phyloP scores from a whole-genome alignment of 306 rosid genomes.

The Quercus variabilis region DNA sequence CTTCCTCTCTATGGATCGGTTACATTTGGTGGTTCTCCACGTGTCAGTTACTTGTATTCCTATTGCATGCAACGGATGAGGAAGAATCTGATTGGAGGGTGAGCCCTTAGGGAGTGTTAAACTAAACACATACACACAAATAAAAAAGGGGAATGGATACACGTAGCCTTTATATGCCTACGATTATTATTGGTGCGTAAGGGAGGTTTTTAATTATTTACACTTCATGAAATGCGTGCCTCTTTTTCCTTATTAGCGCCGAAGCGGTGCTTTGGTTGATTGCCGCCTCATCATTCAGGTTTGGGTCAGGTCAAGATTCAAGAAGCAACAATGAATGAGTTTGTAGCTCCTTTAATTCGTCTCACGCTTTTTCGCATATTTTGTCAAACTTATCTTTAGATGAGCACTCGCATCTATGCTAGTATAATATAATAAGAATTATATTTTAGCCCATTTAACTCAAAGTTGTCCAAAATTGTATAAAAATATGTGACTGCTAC shows the following conservation, averaged over 20 bases:
- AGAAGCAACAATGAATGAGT: too few relatives aligned
- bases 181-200: neutral
- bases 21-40: slow-evolving; percentile 37
- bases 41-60: slow-evolving; percentile 1
- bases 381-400: too few relatives aligned
- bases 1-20: slow-evolving; percentile 37
- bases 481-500: too few relatives aligned
- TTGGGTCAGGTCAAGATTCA: too few relatives aligned
- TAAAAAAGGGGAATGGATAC: neutral
- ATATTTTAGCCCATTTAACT: too few relatives aligned
- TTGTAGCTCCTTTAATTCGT: too few relatives aligned
- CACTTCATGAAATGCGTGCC: neutral
- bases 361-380: too few relatives aligned
- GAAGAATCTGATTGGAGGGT: slow-evolving; percentile 29
- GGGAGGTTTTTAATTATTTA: neutral
- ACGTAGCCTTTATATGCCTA: slow-evolving; percentile 9
- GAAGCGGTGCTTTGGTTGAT: slow-evolving; percentile 4
- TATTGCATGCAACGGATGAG: slow-evolving; percentile 35
- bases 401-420: too few relatives aligned
- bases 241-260: neutral
- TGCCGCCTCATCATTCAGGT: neutral
- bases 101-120: neutral
- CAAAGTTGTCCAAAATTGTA: too few relatives aligned
- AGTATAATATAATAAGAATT: too few relatives aligned
- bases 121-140: neutral